Evolutionary conservation across 2,329 filamentous ascomycete genomes (phyloP).

Genomic region (Bisporella sp.): DNA sequence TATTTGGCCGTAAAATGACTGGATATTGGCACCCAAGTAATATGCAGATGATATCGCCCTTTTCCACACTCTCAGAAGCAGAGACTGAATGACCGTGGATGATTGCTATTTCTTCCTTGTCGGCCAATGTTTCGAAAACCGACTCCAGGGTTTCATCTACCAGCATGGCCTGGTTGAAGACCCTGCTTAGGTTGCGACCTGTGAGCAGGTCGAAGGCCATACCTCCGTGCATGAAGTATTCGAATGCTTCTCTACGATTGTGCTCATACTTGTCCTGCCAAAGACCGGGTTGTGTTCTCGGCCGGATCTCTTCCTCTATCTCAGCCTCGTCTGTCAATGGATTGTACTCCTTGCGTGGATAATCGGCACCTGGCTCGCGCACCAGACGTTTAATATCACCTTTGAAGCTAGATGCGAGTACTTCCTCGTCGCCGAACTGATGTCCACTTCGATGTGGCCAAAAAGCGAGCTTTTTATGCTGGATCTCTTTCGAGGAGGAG

Average conservation of each 20-base stretch:
- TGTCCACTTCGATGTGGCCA: not conserved
- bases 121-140: not conserved
- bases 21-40: constrained; percentile 1
- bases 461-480: not conserved
- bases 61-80: not conserved
- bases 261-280: not conserved
- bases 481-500: not conserved
- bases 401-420: not conserved
- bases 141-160: not conserved
- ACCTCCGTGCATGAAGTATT: not conserved
- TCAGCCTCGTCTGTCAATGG: not conserved
- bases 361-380: not conserved
- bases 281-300: not conserved
- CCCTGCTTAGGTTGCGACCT: not conserved
- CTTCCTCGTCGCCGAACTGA: not conserved
- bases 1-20: not conserved
- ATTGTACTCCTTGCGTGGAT: not conserved
- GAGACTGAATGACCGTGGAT: not conserved
- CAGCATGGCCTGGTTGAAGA: not conserved
- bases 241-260: not conserved
- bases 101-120: not conserved
- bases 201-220: not conserved
- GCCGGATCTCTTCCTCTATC: not conserved
- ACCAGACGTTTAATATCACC: not conserved
- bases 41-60: not conserved